Percentiles rank a stretch among this genome's conserved stretches.
phyloP scores from a whole-genome alignment of 345 rosid genomes.

The Noccaea caerulescens region DNA sequence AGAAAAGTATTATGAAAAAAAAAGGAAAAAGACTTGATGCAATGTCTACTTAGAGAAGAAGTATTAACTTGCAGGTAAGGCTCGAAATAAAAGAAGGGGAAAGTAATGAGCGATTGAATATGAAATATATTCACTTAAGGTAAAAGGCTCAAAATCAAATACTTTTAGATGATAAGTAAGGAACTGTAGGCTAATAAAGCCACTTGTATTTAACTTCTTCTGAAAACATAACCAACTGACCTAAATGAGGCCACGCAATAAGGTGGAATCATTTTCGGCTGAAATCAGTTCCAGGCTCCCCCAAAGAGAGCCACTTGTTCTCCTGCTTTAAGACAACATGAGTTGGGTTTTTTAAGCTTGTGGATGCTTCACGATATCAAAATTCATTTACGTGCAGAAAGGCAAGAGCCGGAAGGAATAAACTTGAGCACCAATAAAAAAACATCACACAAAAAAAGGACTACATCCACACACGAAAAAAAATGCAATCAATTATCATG shows the following conservation, averaged over 20 bases:
- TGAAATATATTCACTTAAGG: slow-evolving; percentile 30
- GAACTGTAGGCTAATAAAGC: slow-evolving; percentile 67
- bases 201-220: slow-evolving; percentile 56
- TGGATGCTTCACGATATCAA: slow-evolving; percentile 56
- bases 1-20: slow-evolving; percentile 19
- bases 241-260: slow-evolving; percentile 99
- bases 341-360: slow-evolving; percentile 53
- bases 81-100: slow-evolving; percentile 25
- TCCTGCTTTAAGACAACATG: slow-evolving; percentile 99
- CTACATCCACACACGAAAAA: slow-evolving; percentile 1
- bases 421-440: slow-evolving; percentile 55
- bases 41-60: slow-evolving; percentile 26
- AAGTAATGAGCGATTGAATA: slow-evolving; percentile 44
- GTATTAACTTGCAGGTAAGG: slow-evolving; percentile 36
- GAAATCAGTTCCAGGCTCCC: slow-evolving; percentile 96
- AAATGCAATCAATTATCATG: slow-evolving; percentile 42
- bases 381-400: slow-evolving; percentile 64
- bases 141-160: slow-evolving; percentile 34
- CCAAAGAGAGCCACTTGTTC: slow-evolving; percentile 94
- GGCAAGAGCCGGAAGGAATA: slow-evolving; percentile 63
- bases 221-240: slow-evolving; percentile 93
- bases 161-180: slow-evolving; percentile 43
- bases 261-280: slow-evolving; percentile 96
- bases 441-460: slow-evolving; percentile 13
- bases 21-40: slow-evolving; percentile 4